Conservation (phyloP, 345 rosid genomes). For the Tarenaya hassleriana region DNA sequence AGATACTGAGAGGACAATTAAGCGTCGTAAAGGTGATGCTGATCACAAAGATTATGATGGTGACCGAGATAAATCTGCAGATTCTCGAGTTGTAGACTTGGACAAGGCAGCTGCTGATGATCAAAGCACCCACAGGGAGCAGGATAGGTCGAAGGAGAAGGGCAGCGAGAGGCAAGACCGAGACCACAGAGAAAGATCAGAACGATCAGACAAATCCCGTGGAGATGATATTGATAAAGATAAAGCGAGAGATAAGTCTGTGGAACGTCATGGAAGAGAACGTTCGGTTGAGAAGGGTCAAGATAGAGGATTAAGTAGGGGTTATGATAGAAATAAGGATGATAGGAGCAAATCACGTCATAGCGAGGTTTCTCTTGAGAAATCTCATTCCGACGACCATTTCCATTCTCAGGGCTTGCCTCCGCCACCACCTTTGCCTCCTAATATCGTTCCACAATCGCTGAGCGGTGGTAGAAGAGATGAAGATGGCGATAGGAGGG, state of each 20-base stretch:
- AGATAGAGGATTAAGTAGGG: conserved; percentile 59
- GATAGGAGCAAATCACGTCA: too few species aligned
- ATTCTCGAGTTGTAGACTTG: conserved; percentile 49
- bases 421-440: conserved; percentile 97
- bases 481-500: conserved; percentile 81
- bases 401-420: conserved; percentile 88
- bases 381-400: conserved; percentile 67
- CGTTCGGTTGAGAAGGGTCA: conserved; percentile 87
- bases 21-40: conserved; percentile 80
- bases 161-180: conserved; percentile 73
- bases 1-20: conserved; percentile 72
- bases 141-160: conserved; percentile 81
- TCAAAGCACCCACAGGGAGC: conserved; percentile 43
- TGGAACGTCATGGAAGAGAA: conserved; percentile 89
- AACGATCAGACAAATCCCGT: conserved; percentile 64
- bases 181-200: conserved; percentile 75
- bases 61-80: conserved; percentile 68
- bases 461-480: conserved; percentile 64
- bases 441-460: conserved; percentile 77
- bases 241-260: conserved; percentile 67
- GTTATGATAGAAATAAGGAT: conserved; percentile 62
- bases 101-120: conserved; percentile 65
- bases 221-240: conserved; percentile 79
- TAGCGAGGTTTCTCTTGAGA: too few species aligned
- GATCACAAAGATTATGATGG: conserved; percentile 68